Percentiles rank a stretch among this genome's conserved stretches.
Evolutionary conservation across 352 stramenopile genomes (phyloP).

Genomic region (Phytophthora sp.): DNA sequence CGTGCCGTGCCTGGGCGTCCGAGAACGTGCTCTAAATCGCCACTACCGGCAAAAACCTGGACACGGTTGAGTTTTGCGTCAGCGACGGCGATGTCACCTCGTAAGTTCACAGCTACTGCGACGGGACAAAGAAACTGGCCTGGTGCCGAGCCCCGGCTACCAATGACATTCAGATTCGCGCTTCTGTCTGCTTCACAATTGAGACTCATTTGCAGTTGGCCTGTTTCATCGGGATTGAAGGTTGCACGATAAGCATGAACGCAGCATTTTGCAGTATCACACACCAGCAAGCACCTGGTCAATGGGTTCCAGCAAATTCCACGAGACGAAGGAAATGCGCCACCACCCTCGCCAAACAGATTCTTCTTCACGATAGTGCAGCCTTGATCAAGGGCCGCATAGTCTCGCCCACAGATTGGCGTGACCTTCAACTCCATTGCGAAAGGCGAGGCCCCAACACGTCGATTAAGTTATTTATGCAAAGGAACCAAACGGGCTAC

Average conservation of each 20-base stretch:
- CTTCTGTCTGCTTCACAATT: not conserved
- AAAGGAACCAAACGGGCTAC: too few relatives aligned
- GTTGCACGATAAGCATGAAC: constrained; percentile 35
- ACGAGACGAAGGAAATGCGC: constrained; percentile 24
- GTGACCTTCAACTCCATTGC: constrained; percentile 39
- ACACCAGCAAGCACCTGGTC: constrained; percentile 55
- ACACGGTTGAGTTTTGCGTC: constrained; percentile 62
- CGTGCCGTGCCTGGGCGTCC: constrained; percentile 43
- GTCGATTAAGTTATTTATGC: constrained; percentile 21
- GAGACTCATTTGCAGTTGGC: constrained; percentile 13
- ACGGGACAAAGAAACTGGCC: constrained; percentile 60
- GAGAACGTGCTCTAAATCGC: constrained; percentile 53
- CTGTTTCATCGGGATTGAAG: constrained; percentile 23
- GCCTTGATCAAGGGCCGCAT: constrained; percentile 16
- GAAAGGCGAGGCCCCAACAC: too few relatives aligned
- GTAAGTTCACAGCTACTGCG: constrained; percentile 55
- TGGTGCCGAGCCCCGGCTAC: constrained; percentile 35
- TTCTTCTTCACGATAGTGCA: constrained; percentile 14
- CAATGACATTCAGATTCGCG: constrained; percentile 29
- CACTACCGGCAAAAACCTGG: constrained; percentile 61
- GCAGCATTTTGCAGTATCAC: constrained; percentile 46
- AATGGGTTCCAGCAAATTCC: constrained; percentile 61
- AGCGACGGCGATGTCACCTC: constrained; percentile 61
- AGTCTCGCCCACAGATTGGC: constrained; percentile 44
- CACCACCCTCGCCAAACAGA: constrained; percentile 5